These are phyloP conservation scores for Rhizoclosmatium globosum DNA, from an alignment of 192 early-diverging fungal genomes.

Conservation along the genomic window DNA sequence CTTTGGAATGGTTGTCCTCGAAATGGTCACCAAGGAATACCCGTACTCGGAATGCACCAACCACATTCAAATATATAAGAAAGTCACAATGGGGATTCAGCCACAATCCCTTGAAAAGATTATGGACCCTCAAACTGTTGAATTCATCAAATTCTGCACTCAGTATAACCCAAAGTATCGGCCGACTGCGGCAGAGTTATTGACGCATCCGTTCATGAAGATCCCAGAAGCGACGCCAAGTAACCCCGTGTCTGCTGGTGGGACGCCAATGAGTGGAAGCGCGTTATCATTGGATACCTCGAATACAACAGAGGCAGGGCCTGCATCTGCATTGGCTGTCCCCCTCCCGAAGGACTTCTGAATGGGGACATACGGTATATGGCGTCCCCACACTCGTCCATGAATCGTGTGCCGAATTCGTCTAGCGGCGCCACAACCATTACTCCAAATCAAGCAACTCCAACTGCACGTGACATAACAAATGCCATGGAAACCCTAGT, in stretches of 20 bases:
- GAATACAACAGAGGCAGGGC: not conserved
- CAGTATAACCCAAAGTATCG: conserved; percentile 56
- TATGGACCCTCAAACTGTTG: conserved; percentile 65
- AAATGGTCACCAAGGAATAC: conserved; percentile 82
- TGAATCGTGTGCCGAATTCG: not conserved
- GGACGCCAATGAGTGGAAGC: not conserved
- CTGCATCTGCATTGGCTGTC: not conserved
- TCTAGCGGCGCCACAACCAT: not conserved
- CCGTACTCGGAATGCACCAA: conserved; percentile 87
- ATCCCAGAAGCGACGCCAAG: conserved; percentile 1
- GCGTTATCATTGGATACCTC: not conserved
- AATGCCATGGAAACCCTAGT: not conserved
- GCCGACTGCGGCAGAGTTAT: conserved; percentile 56
- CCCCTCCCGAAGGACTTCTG: not conserved
- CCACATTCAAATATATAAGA: conserved; percentile 84
- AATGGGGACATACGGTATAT: not conserved
- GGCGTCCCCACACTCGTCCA: not conserved
- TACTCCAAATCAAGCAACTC: not conserved
- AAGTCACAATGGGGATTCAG: conserved; percentile 79
- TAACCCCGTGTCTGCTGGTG: not conserved
- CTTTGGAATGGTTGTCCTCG: conserved; percentile 78
- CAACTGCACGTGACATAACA: not conserved
- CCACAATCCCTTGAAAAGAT: conserved; percentile 72
- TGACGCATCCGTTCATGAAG: conserved; percentile 56
- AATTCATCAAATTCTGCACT: conserved; percentile 76